phyloP scores from a whole-genome alignment of 306 rosid genomes.

The Comarum palustre region DNA sequence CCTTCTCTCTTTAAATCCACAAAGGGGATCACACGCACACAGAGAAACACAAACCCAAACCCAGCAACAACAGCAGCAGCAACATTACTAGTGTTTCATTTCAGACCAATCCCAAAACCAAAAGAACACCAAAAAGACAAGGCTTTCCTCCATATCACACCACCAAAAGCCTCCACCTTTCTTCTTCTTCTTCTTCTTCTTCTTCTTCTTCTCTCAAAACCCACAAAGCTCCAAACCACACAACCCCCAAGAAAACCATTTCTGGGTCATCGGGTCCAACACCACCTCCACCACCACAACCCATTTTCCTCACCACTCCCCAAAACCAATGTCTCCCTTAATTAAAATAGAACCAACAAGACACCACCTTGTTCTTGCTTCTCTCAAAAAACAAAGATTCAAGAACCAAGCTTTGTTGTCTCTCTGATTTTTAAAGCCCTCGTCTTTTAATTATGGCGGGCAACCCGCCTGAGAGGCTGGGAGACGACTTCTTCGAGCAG shows the following conservation, averaged over 20 bases:
- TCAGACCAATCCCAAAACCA: constrained; percentile 2
- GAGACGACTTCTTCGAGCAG: constrained; percentile 91
- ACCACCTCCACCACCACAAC: constrained; percentile 17
- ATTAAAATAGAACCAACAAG: neutral
- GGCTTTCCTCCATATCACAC: neutral
- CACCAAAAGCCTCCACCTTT: constrained; percentile 3
- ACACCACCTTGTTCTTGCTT: neutral
- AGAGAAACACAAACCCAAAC: neutral
- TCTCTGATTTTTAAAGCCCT: neutral
- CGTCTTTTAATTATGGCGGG: constrained; percentile 53
- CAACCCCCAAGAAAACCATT: constrained; percentile 28
- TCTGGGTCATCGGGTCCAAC: constrained; percentile 52
- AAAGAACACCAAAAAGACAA: neutral
- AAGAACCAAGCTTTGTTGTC: neutral
- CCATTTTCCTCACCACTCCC: constrained; percentile 11
- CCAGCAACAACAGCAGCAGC: neutral
- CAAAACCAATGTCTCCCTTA: neutral
- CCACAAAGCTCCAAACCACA: neutral
- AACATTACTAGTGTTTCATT: neutral
- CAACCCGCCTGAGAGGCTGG: constrained; percentile 65
- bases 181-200: neutral
- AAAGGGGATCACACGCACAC: constrained; percentile 6
- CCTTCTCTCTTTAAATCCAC: neutral
- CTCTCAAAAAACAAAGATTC: neutral
- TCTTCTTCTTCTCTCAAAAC: neutral